Evolutionary conservation across 2,329 filamentous ascomycete species (phyloP), one percentile per base, ranked within the genome.

Genomic region (Mycogone perniciosa): DNA sequence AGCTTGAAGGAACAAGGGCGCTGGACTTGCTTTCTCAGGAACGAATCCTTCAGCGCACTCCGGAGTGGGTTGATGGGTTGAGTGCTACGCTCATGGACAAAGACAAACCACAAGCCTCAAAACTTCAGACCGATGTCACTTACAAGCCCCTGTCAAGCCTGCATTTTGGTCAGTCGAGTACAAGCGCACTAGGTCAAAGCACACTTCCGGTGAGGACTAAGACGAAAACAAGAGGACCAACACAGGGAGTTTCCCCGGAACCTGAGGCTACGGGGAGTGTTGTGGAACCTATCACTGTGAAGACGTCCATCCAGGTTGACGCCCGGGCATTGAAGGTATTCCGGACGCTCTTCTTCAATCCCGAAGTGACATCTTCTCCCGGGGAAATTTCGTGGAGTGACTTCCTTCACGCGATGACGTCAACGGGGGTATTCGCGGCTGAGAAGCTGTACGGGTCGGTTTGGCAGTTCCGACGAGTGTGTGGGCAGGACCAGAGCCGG

Each of bases 361-460:
- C 67, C 0, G 50, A 48, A 0, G 51, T 59, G 0, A 67, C 60
- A 0, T 68, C 72, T 0, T 62, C 67, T 0, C 70, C 73, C 0
- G 74, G 76, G 2, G 77, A 80, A 52, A 56, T 82, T 0, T 44
- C 67, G 0, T 83, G 78, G 79, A 64, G 58, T 1, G 77, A 82
- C 46, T 77, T 82, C 47, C 57, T 81, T 0, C 71, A 76, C 50
- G 77, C 77, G 0, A 76, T 82, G 75, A 57, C 57, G 0, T 66
- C 66, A 0, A 67, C 69, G 0, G 80, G 79, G 0, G 31, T 50
- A 1, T 82, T 84, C 48, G 53, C 58, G 0, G 71, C 71, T 0
- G 66, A 80, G 62, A 83, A 85, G 62, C 67, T 83, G 0, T 81
- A 82, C 52, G 79, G 80, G 0, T 83, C 77, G 1, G 75, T 76